These are phyloP conservation scores for Scheffersomyces stipitis DNA, from an alignment of 805 yeast genomes.

Conservation along the genomic window DNA sequence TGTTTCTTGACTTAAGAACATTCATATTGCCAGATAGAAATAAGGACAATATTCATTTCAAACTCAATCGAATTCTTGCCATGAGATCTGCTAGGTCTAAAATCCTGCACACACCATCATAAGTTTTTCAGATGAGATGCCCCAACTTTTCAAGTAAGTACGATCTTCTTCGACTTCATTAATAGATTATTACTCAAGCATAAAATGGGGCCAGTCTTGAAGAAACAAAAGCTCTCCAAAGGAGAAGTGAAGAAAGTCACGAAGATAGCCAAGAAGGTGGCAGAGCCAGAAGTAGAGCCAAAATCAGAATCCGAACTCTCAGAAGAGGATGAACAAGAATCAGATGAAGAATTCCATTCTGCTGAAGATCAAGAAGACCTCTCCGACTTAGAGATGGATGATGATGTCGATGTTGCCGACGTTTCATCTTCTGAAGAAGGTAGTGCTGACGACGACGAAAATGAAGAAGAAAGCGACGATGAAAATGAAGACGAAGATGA, in stretches of 20 bases:
- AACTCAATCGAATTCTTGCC: too few relatives aligned
- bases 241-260: slow-evolving; percentile 5
- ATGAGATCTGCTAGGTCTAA: too few relatives aligned
- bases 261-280: not conserved
- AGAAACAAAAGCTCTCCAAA: slow-evolving; percentile 20
- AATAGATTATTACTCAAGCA: too few relatives aligned
- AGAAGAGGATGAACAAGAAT: slow-evolving; percentile 5
- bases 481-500: slow-evolving; percentile 24
- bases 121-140: not conserved
- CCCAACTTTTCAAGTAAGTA: too few relatives aligned
- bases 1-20: too few relatives aligned
- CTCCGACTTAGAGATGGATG: slow-evolving; percentile 16
- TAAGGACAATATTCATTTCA: too few relatives aligned
- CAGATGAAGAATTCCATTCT: slow-evolving; percentile 2
- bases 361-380: slow-evolving; percentile 4
- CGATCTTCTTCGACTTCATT: too few relatives aligned
- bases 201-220: slow-evolving; percentile 18
- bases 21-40: too few relatives aligned
- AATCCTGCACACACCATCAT: not conserved
- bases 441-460: slow-evolving; percentile 8
- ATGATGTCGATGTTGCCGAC: slow-evolving; percentile 24
- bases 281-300: slow-evolving; percentile 3
- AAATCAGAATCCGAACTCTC: slow-evolving; percentile 2
- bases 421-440: slow-evolving; percentile 10
- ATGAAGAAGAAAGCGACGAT: slow-evolving; percentile 12